Evolutionary conservation across 768 basidiomycete genomes (phyloP).

Genomic region (Naganishia kalamii): DNA sequence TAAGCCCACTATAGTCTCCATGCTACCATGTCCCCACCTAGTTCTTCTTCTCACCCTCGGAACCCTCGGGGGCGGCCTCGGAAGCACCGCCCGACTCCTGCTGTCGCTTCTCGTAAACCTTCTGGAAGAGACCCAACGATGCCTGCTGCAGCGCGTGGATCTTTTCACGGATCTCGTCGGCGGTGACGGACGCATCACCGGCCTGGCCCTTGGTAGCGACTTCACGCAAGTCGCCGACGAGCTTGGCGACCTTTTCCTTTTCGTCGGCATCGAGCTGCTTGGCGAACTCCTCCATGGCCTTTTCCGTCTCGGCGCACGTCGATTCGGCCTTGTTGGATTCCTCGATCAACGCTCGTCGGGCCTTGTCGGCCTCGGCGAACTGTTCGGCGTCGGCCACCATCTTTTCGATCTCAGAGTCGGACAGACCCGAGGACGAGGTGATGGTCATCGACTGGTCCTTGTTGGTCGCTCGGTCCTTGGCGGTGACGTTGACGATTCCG

Average conservation of each 20-base stretch:
- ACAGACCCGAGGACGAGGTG: slow-evolving; percentile 91
- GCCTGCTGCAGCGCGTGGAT: slow-evolving; percentile 81
- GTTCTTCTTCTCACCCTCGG: slow-evolving; percentile 71
- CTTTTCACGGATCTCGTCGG: slow-evolving; percentile 85
- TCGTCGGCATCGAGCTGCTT: slow-evolving; percentile 87
- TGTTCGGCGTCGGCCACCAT: slow-evolving; percentile 94
- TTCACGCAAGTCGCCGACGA: slow-evolving; percentile 79
- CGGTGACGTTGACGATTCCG: slow-evolving; percentile 94
- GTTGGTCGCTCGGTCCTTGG: slow-evolving; percentile 62
- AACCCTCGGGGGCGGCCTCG: slow-evolving; percentile 48
- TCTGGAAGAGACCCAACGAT: slow-evolving; percentile 93
- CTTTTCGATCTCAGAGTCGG: slow-evolving; percentile 90
- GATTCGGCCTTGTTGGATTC: slow-evolving; percentile 95
- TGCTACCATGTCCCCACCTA: slow-evolving; percentile 47
- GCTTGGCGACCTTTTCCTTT: slow-evolving; percentile 86
- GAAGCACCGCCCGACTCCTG: slow-evolving; percentile 53
- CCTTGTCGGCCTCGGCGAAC: slow-evolving; percentile 88
- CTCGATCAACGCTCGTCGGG: slow-evolving; percentile 79
- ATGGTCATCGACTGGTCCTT: slow-evolving; percentile 62
- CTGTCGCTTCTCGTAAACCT: slow-evolving; percentile 86
- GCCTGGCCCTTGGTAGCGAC: slow-evolving; percentile 82
- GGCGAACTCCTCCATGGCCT: slow-evolving; percentile 97
- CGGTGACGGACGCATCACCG: slow-evolving; percentile 70
- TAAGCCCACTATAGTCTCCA: not conserved
- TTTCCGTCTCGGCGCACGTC: slow-evolving; percentile 89